Base-by-base conservation (phyloP, 805 yeast species). In the Saturnispora kantuleensis region DNA sequence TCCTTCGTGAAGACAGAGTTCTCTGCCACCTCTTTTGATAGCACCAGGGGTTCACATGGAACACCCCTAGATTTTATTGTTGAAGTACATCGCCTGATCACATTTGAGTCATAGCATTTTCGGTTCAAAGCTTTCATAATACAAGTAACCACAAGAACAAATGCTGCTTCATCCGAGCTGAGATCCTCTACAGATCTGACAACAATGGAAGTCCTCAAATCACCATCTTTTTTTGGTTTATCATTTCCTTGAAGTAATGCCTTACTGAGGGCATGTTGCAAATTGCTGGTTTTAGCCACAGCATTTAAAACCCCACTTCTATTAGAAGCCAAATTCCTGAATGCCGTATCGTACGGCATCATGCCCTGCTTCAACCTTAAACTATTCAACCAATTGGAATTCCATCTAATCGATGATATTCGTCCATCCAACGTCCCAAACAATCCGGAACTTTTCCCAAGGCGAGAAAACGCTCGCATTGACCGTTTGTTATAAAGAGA, bases 91-190 rank as follows among this genome's bases (percentile, higher is more conserved):
- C 34, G 32, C 11, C 10, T 32, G 10, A 40, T 11, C 7, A 31
- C 28, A 8, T 18, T 10, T 10, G 35, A 21, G 18, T 47, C 50
- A 9, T 39, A n/a, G 41, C 51, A 50, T 9, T n/a, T 15, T 4
- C 54, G 50, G 33, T 50, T 31, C 7, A 48, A 26, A 3, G 43
- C 43, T 32, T 47, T 47, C 0, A 50, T 12, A 10, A 56, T 38
- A 29, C 56, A 49, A 12, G 53, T 56, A 3, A 59, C 15, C 10
- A 57, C 44, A 15, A 58, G 35, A 16, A 53, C 50, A 29, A 59
- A 35, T 5, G 55, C 56, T 26, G 61, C 51, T 41, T 59, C 64
- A 5, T 52, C 44, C 34, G 58, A 58, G 8, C 39, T 46, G 26
- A 59, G 39, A n/a, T 40, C 31, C 16, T 38, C 29, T 30, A 48